Conservation (phyloP, 345 rosid genomes). For the Eucalyptus melliodora region DNA sequence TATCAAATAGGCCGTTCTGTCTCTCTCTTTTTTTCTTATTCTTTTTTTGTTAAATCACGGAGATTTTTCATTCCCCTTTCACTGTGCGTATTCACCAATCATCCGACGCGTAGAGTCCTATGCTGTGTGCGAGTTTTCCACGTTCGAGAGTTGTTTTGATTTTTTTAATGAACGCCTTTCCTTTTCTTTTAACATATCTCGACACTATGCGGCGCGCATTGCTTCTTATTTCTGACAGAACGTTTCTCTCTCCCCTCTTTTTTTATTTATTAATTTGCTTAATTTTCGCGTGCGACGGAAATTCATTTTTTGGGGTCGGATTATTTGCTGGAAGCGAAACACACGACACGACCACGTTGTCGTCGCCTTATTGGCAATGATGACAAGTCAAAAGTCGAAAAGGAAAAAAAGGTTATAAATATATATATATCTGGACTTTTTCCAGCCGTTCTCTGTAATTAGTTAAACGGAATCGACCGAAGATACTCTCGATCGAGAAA, state of each 20-base stretch:
- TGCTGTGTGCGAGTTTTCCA: not conserved
- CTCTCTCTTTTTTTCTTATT: not conserved
- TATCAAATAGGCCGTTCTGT: not conserved
- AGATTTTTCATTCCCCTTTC: not conserved
- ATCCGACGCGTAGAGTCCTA: not conserved
- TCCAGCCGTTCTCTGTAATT: not conserved
- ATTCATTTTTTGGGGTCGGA: not conserved
- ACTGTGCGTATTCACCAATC: not conserved
- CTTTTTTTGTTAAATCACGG: not conserved
- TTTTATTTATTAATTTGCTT: not conserved
- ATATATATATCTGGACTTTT: not conserved
- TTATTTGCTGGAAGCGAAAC: not conserved
- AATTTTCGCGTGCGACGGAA: not conserved
- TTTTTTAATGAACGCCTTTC: not conserved
- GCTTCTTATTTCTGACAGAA: not conserved
- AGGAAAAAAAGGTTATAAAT: not conserved
- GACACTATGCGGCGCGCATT: not conserved
- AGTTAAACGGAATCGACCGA: not conserved
- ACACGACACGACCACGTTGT: not conserved
- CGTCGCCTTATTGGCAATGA: not conserved
- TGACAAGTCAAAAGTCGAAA: not conserved
- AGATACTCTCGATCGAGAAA: not conserved
- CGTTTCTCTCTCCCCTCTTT: not conserved
- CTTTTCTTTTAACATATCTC: not conserved
- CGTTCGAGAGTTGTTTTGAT: not conserved